Conservation (phyloP, 129 eudicot genomes). For the Flaveria sonorensis region DNA sequence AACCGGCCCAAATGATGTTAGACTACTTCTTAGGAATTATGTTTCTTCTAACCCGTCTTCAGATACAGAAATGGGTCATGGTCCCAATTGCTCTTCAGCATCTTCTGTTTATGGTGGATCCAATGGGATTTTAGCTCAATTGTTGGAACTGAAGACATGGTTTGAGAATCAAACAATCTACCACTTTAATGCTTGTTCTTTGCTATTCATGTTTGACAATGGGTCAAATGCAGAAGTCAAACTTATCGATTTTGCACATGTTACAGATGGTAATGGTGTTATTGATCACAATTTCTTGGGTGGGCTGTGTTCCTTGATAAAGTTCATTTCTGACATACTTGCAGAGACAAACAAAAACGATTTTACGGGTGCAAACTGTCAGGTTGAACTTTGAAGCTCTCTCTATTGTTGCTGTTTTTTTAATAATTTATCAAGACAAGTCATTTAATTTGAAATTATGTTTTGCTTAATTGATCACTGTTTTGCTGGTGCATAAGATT, state of each 20-base stretch:
- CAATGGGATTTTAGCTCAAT: conserved; percentile 70
- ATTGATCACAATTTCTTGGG: conserved; percentile 96
- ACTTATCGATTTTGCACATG: conserved; percentile 91
- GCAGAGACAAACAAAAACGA: conserved; percentile 32
- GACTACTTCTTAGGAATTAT: conserved; percentile 52
- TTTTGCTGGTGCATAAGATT: conserved; percentile 17
- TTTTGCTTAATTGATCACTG: conserved; percentile 14
- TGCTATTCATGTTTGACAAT: conserved; percentile 64
- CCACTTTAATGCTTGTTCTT: conserved; percentile 82
- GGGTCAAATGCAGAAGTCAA: conserved; percentile 55
- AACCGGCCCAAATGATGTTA: conserved; percentile 56
- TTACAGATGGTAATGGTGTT: conserved; percentile 62
- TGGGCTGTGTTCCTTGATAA: conserved; percentile 88
- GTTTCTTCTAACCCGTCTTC: conserved; percentile 59
- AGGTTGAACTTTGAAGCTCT: conserved; percentile 17
- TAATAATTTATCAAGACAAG: conserved; percentile 20
- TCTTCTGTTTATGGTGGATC: conserved; percentile 73
- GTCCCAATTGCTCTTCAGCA: conserved; percentile 63
- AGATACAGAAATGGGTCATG: conserved; percentile 17
- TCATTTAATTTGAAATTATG: conserved; percentile 10
- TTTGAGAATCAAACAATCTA: conserved; percentile 80
- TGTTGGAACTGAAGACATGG: conserved; percentile 82
- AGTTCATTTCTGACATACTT: conserved; percentile 63
- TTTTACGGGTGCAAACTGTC: conserved; percentile 21
- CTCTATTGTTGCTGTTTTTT: conserved; percentile 10